Evolutionary conservation across 2,329 filamentous ascomycete species (phyloP).

Genomic region (Aaosphaeria arxii): DNA sequence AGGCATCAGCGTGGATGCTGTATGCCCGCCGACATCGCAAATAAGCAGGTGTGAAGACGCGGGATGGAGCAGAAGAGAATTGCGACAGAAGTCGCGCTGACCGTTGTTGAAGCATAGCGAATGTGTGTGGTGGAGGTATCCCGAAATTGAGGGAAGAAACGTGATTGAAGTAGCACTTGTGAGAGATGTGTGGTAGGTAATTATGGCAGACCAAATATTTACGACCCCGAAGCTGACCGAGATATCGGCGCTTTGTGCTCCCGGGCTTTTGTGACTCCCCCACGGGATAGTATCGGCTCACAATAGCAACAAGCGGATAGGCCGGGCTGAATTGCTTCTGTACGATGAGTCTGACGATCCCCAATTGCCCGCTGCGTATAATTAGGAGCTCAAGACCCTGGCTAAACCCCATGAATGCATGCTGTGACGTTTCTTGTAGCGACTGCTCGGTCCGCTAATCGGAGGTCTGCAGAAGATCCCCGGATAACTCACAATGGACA

Average conservation of each 20-base stretch:
- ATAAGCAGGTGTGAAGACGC: conserved; percentile 24
- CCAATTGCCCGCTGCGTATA: too few relatives aligned
- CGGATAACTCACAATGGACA: too few relatives aligned
- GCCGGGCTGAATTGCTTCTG: too few relatives aligned
- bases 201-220: conserved; percentile 1
- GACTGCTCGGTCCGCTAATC: too few relatives aligned
- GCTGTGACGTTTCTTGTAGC: too few relatives aligned
- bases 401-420: too few relatives aligned
- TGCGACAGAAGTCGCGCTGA: conserved; percentile 33
- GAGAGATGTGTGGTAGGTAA: too few relatives aligned
- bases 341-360: too few relatives aligned
- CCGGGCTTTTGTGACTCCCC: conserved; percentile 1
- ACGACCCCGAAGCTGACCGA: conserved; percentile 25
- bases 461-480: too few relatives aligned
- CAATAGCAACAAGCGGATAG: too few relatives aligned
- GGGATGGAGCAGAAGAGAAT: conserved; percentile 23
- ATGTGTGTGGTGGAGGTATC: conserved; percentile 10
- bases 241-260: conserved; percentile 3
- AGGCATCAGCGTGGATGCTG: conserved; percentile 49
- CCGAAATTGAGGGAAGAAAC: not conserved
- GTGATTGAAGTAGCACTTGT: not conserved
- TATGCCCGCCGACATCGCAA: conserved; percentile 49
- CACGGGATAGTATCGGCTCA: too few relatives aligned
- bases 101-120: conserved; percentile 36
- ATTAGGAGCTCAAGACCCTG: too few relatives aligned